These are phyloP conservation scores for Metschnikowia amazonensis DNA, from an alignment of 805 yeast genomes.

Conservation along the genomic window DNA sequence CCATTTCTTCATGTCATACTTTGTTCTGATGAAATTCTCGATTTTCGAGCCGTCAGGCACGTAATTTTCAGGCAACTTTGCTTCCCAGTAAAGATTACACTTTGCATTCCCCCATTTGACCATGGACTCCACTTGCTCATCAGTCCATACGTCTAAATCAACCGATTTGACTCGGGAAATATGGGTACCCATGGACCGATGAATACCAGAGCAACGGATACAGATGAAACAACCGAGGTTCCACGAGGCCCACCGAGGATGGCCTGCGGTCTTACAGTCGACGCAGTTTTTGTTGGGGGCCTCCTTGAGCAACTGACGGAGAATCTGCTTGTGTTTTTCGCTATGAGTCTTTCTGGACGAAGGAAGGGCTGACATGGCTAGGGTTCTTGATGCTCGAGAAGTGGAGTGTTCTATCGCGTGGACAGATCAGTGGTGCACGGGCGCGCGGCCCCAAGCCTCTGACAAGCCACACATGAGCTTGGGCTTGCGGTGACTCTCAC, in stretches of 20 bases:
- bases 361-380: constrained; percentile 31
- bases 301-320: constrained; percentile 72
- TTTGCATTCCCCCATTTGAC: constrained; percentile 79
- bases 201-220: constrained; percentile 94
- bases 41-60: constrained; percentile 81
- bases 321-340: constrained; percentile 62
- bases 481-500: too few relatives aligned
- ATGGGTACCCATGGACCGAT: constrained; percentile 93
- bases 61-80: constrained; percentile 63
- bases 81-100: constrained; percentile 85
- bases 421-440: constrained; percentile 11
- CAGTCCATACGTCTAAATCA: constrained; percentile 95
- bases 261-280: constrained; percentile 84
- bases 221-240: constrained; percentile 89
- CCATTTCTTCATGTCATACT: constrained; percentile 92
- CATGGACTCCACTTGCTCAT: constrained; percentile 80
- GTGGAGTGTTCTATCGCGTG: constrained; percentile 2
- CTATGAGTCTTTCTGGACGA: constrained; percentile 43
- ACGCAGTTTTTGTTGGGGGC: constrained; percentile 78
- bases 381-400: background rate
- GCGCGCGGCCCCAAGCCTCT: constrained; percentile 2
- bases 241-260: constrained; percentile 99
- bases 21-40: constrained; percentile 86
- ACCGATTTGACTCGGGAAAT: constrained; percentile 89
- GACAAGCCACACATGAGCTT: background rate